phyloP scores from a whole-genome alignment of 164 flowering plant genomes.

The Umbilicus rupestris region DNA sequence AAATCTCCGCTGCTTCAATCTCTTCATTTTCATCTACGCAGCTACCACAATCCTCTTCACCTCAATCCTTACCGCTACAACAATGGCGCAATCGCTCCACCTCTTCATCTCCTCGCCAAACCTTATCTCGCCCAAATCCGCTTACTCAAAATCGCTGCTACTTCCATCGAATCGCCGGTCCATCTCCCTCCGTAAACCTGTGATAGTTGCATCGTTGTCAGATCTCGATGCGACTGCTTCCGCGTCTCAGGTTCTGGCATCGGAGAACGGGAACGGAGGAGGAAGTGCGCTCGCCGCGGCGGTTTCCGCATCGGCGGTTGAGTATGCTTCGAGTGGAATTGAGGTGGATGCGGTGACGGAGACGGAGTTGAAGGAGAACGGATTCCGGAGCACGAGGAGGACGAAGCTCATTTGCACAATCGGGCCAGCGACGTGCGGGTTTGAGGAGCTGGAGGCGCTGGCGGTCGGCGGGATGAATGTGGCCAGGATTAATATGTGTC shows the following conservation, averaged over 20 bases:
- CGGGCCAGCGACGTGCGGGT: constrained; percentile 61
- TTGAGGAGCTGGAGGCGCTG: constrained; percentile 51
- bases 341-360: constrained; percentile 58
- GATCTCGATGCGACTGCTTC: constrained; percentile 15
- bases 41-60: not conserved
- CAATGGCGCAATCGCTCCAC: constrained; percentile 25
- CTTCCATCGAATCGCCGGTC: constrained; percentile 13
- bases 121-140: constrained; percentile 15
- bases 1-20: constrained; percentile 1
- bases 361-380: constrained; percentile 57
- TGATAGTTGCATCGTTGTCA: constrained; percentile 16
- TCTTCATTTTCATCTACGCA: not conserved
- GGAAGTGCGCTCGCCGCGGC: not conserved
- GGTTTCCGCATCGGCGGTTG: not conserved
- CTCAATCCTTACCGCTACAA: not conserved
- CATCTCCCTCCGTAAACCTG: constrained; percentile 8
- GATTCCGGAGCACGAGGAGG: constrained; percentile 75
- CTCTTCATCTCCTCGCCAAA: constrained; percentile 21
- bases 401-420: constrained; percentile 81
- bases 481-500: constrained; percentile 80
- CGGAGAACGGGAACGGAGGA: constrained; percentile 16
- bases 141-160: constrained; percentile 10
- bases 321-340: constrained; percentile 22
- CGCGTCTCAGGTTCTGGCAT: constrained; percentile 15
- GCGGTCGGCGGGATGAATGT: constrained; percentile 76